Base-by-base conservation (phyloP, 441 rosid species). In the Dalechampia spathulata region DNA sequence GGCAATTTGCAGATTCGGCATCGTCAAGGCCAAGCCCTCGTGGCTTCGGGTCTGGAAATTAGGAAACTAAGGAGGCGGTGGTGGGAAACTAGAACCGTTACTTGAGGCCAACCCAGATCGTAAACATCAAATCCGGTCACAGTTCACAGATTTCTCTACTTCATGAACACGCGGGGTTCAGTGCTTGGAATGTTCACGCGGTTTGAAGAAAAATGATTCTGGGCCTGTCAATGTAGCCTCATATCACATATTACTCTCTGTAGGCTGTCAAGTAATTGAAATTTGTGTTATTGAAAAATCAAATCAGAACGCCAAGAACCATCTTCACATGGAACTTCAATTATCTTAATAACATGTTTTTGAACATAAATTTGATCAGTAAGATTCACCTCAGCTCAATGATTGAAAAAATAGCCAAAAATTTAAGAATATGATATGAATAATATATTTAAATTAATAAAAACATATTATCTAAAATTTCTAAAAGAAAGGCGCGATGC, bases 21-120 rank as follows among this genome's bases (percentile, higher is more conserved):
- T 70, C 95, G 8, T 49, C 77, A 15, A 80, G 81, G 63, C 89
- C 96, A 15, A 70, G 80, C 59, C 98, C 96, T 47, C 90, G 89
- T 41, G 96, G 95, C 43, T 86, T 87, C 14, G 93, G 96, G 38
- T 74, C 81, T 61, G 70, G 72, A 56, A 75, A 69, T 60, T 86
- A 75, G 72, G 56, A 70, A 40, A 63, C 51, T n/a, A 34, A 56
- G 39, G 34, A 3, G 34, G 34, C 8, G 34, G 34, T 30, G 34
- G 34, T 30, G 34, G 34, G 32, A 34, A 27, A 14, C 52, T 23
- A 14, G 41, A 10, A 38, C 3, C 42, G 12, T 12, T 54, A 15
- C 34, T 30, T 30, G 5, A 48, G 39, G 28, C 44, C 6, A 2
- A 13, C 20, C 19, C 20, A 14, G 4, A 26, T 27, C 32, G 21